Percentiles rank a stretch among this genome's conserved stretches.
phyloP scores from a whole-genome alignment of 2,329 filamentous ascomycete genomes.

The Shiraia sp. region DNA sequence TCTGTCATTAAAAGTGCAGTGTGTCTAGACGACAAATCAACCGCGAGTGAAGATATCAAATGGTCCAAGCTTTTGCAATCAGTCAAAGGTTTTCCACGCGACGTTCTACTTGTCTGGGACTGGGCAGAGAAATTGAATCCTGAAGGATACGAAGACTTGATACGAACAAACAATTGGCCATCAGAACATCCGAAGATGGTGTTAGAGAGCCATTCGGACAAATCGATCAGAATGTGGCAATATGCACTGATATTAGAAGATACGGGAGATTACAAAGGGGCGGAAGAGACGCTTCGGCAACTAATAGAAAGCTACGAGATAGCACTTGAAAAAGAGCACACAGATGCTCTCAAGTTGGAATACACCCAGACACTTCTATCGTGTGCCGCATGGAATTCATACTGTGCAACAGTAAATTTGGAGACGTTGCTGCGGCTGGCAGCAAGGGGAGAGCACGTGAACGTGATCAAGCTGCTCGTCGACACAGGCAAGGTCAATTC shows the following conservation, averaged over 20 bases:
- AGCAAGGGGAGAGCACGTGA: background rate
- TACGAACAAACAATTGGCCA: too few species aligned
- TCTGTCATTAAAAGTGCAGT: conserved; percentile 1
- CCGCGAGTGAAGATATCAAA: background rate
- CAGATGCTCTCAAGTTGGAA: too few species aligned
- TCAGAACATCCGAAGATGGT: too few species aligned
- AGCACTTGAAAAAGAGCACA: too few species aligned
- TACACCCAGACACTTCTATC: background rate
- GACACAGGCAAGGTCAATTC: background rate
- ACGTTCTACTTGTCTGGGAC: conserved; percentile 1
- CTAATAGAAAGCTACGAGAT: too few species aligned
- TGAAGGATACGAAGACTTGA: conserved; percentile 3
- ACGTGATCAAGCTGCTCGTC: background rate
- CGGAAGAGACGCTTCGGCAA: too few species aligned
- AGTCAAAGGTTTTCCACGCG: conserved; percentile 1
- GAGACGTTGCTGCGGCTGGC: conserved; percentile 3
- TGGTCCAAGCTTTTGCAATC: background rate
- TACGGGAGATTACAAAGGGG: too few species aligned
- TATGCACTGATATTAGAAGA: too few species aligned
- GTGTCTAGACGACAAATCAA: background rate
- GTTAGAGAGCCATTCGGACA: too few species aligned
- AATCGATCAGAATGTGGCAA: too few species aligned
- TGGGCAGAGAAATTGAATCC: background rate
- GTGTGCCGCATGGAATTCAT: conserved; percentile 5
- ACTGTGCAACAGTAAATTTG: conserved; percentile 2